These are phyloP conservation scores for Aspergillus fijiensis DNA, from an alignment of 2,329 filamentous ascomycete species.

Conservation along the genomic window DNA sequence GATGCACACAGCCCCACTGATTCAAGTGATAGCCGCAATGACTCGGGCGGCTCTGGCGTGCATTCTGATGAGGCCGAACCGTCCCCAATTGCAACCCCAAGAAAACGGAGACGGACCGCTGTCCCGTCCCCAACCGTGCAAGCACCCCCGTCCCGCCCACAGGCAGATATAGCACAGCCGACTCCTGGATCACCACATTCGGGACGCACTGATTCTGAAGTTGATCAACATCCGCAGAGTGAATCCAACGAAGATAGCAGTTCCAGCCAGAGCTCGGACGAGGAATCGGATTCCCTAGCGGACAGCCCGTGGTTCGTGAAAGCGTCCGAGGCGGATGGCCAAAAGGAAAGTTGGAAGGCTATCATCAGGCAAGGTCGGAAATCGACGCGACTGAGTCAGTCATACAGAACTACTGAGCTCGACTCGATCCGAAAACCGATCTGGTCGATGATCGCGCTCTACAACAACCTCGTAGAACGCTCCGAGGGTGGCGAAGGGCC, in stretches of 20 bases:
- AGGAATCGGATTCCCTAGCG: background rate
- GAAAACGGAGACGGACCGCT: background rate
- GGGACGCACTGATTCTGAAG: background rate
- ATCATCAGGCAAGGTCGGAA: conserved; percentile 8
- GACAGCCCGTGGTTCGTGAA: conserved; percentile 18
- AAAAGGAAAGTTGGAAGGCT: conserved; percentile 24
- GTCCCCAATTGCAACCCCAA: background rate
- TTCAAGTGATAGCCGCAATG: background rate
- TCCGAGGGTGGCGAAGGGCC: background rate
- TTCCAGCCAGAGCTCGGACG: background rate
- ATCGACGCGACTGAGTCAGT: background rate
- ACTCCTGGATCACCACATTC: background rate
- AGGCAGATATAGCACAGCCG: background rate
- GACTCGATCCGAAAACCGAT: conserved; percentile 7
- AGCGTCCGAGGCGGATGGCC: conserved; percentile 20
- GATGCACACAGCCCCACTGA: background rate
- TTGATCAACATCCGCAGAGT: background rate
- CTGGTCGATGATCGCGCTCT: conserved; percentile 1
- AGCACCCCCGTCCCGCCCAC: background rate
- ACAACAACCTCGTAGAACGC: conserved; percentile 1
- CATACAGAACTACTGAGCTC: background rate
- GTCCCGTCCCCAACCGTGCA: background rate
- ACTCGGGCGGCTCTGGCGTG: background rate
- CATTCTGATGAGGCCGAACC: background rate
- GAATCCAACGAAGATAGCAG: background rate